These are phyloP conservation scores for Diaporthe citri DNA, from an alignment of 2,329 filamentous ascomycete genomes.

Conservation along the genomic window DNA sequence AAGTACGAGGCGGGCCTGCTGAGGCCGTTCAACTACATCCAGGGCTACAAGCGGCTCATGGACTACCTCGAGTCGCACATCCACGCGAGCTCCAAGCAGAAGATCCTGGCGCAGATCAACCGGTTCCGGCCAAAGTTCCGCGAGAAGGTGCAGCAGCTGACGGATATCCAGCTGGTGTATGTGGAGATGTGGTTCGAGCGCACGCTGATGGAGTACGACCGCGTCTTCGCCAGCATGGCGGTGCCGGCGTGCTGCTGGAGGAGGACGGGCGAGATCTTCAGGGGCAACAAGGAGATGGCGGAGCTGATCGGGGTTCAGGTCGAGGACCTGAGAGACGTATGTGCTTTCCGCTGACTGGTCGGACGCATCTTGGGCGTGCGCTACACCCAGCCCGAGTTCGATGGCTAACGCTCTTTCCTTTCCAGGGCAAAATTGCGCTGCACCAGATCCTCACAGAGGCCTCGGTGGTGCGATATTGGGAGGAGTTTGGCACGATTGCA, in stretches of 20 bases:
- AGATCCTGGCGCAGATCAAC: constrained; percentile 91
- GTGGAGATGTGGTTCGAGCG: constrained; percentile 99
- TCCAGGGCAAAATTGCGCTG: constrained; percentile 89
- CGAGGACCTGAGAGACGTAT: constrained; percentile 88
- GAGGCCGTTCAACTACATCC: constrained; percentile 98
- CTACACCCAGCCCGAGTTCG: constrained; percentile 29
- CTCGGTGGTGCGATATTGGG: constrained; percentile 96
- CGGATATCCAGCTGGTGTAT: constrained; percentile 92
- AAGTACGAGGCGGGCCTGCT: constrained; percentile 96
- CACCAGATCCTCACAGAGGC: constrained; percentile 97
- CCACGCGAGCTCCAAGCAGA: constrained; percentile 83
- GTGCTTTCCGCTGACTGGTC: constrained; percentile 52
- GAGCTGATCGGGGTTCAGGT: constrained; percentile 94
- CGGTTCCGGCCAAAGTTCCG: constrained; percentile 95
- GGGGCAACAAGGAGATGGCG: constrained; percentile 99
- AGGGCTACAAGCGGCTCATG: constrained; percentile 90
- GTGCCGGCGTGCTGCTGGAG: constrained; percentile 98
- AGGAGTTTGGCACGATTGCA: constrained; percentile 97
- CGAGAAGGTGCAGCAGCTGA: constrained; percentile 91
- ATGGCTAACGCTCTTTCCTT: not conserved
- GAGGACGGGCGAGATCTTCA: constrained; percentile 95
- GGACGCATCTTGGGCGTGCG: not conserved
- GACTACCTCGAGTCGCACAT: constrained; percentile 94
- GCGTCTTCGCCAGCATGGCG: constrained; percentile 98
- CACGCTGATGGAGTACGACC: constrained; percentile 96